Evolutionary conservation across 140 eudicot species (phyloP).

Genomic region (Flaveria floridana): DNA sequence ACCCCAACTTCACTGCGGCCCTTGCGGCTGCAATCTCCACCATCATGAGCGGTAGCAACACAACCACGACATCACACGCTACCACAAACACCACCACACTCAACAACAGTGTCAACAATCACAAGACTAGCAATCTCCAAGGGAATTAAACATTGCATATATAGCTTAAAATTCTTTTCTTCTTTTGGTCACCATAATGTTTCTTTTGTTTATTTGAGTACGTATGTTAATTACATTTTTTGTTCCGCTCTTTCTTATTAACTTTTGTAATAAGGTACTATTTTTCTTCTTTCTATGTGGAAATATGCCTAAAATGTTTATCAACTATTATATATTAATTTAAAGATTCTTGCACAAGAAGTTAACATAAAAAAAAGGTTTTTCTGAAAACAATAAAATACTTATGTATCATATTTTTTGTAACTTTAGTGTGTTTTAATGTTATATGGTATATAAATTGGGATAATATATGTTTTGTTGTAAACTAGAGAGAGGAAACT

Average conservation of each 20-base stretch:
- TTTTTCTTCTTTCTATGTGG: slow-evolving; percentile 7
- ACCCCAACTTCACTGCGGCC: slow-evolving; percentile 84
- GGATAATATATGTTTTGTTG: slow-evolving; percentile 2
- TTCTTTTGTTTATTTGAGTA: slow-evolving; percentile 6
- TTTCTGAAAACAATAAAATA: background rate
- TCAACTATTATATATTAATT: background rate
- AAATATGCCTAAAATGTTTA: slow-evolving; percentile 1
- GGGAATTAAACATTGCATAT: slow-evolving; percentile 33
- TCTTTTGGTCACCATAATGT: slow-evolving; percentile 26
- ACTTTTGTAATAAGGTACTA: slow-evolving; percentile 7
- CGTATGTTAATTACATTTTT: slow-evolving; percentile 32
- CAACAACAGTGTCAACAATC: slow-evolving; percentile 23
- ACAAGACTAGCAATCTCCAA: slow-evolving; percentile 33
- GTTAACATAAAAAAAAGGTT: background rate
- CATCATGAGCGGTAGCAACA: slow-evolving; percentile 49
- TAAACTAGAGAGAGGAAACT: no score
- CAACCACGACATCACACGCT: slow-evolving; percentile 12
- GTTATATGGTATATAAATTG: background rate
- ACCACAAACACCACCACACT: slow-evolving; percentile 22
- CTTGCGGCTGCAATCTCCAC: slow-evolving; percentile 77
- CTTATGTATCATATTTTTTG: background rate
- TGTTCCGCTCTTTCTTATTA: background rate
- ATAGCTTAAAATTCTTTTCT: slow-evolving; percentile 37
- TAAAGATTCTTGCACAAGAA: background rate
- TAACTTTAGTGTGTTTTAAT: no score